phyloP scores from a whole-genome alignment of 148 eudicot genomes.

The Vaccinium corymbosum region DNA sequence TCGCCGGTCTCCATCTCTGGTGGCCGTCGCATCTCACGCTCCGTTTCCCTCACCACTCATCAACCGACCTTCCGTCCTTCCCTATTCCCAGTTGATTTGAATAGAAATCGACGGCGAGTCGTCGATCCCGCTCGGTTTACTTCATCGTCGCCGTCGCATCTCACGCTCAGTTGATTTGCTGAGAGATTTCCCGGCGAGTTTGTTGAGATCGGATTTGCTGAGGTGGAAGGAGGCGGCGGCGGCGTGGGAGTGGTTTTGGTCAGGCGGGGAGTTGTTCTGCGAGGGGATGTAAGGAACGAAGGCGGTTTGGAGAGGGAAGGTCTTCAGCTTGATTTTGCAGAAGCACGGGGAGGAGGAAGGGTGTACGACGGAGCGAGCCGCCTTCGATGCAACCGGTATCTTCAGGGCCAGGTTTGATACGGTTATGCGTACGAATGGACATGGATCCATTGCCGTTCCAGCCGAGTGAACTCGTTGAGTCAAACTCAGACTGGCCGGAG shows the following conservation, averaged over 20 bases:
- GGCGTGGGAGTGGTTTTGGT: constrained; percentile 7
- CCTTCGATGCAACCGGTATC: constrained; percentile 17
- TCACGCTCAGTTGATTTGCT: too few relatives aligned
- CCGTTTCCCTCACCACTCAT: too few relatives aligned
- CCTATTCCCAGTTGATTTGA: too few relatives aligned
- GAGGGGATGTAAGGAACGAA: constrained; percentile 41
- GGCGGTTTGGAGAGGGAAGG: constrained; percentile 41
- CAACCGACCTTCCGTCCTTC: too few relatives aligned
- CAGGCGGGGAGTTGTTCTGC: constrained; percentile 23
- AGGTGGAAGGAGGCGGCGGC: constrained; percentile 40
- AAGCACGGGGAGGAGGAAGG: constrained; percentile 23
- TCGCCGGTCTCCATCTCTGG: background rate
- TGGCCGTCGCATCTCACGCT: background rate
- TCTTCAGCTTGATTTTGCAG: constrained; percentile 53
- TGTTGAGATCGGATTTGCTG: constrained; percentile 36
- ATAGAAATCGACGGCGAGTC: too few relatives aligned
- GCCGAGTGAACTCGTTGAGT: background rate
- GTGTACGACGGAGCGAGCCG: constrained; percentile 6
- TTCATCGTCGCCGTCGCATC: too few relatives aligned
- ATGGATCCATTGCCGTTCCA: constrained; percentile 56
- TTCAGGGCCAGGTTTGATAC: constrained; percentile 57
- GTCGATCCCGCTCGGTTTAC: too few relatives aligned
- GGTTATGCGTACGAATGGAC: constrained; percentile 65
- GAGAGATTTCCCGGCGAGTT: constrained; percentile 17
- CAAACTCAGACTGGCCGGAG: too few relatives aligned